These are phyloP conservation scores for Didymella arachidicola DNA, from an alignment of 2,329 filamentous ascomycete species.

Conservation along the genomic window DNA sequence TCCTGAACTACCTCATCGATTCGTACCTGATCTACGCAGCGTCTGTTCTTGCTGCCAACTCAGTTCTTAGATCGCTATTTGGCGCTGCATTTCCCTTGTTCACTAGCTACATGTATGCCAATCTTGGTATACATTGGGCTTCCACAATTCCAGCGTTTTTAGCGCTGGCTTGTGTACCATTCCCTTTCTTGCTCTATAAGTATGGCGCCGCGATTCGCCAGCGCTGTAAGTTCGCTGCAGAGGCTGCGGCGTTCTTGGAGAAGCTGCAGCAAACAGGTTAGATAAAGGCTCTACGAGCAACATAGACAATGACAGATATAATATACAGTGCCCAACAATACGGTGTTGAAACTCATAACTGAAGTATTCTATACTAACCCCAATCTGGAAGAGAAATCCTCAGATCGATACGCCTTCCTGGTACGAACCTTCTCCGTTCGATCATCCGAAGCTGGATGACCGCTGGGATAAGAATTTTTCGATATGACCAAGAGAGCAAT, in stretches of 20 bases:
- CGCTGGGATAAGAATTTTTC: no score
- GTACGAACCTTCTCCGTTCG: neutral
- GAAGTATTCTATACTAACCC: no score
- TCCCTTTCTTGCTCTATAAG: slow-evolving; percentile 75
- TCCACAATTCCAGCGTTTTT: slow-evolving; percentile 57
- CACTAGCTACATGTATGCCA: slow-evolving; percentile 55
- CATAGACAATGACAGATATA: neutral
- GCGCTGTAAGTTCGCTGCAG: slow-evolving; percentile 71
- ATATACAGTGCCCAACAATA: no score
- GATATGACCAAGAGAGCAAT: neutral
- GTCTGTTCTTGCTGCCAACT: slow-evolving; percentile 50
- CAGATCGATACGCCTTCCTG: no score
- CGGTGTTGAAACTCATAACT: no score
- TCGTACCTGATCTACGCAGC: slow-evolving; percentile 54
- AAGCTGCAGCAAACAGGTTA: slow-evolving; percentile 42
- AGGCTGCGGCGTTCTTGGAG: slow-evolving; percentile 67
- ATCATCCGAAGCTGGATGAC: neutral
- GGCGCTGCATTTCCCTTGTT: slow-evolving; percentile 59
- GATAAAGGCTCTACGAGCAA: neutral
- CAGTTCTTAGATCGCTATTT: slow-evolving; percentile 56
- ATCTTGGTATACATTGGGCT: slow-evolving; percentile 59
- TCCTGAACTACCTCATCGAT: slow-evolving; percentile 73
- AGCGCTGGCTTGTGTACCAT: slow-evolving; percentile 52
- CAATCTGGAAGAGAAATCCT: no score
- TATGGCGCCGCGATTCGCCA: slow-evolving; percentile 69